Percentiles rank a stretch among this genome's conserved stretches.
phyloP scores from a whole-genome alignment of 148 eudicot genomes.

The Silene uniflora region DNA sequence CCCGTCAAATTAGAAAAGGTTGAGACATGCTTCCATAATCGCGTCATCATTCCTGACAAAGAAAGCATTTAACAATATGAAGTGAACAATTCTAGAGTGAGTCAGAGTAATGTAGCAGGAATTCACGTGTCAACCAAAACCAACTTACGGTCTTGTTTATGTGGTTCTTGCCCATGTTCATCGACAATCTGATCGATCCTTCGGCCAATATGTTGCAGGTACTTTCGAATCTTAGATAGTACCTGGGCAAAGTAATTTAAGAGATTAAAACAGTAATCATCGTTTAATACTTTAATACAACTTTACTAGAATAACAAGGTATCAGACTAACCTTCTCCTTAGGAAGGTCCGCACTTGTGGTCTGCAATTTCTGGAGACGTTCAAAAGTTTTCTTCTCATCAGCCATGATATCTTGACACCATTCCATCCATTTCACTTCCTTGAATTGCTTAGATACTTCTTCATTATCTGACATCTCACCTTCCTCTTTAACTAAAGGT shows the following conservation, averaged over 20 bases:
- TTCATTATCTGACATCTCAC: slow-evolving; percentile 97
- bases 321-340: slow-evolving; percentile 73
- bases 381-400: slow-evolving; percentile 77
- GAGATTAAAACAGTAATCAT: neutral
- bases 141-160: slow-evolving; percentile 83
- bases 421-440: slow-evolving; percentile 99
- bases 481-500: slow-evolving; percentile 91
- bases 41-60: slow-evolving; percentile 75
- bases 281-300: neutral
- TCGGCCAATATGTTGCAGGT: slow-evolving; percentile 86
- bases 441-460: slow-evolving; percentile 98
- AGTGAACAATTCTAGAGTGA: neutral
- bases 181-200: slow-evolving; percentile 77
- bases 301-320: neutral
- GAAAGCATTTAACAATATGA: neutral
- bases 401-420: slow-evolving; percentile 97
- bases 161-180: slow-evolving; percentile 56
- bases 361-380: slow-evolving; percentile 87
- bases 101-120: neutral
- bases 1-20: slow-evolving; percentile 86
- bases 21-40: slow-evolving; percentile 93
- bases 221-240: slow-evolving; percentile 79
- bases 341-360: slow-evolving; percentile 86
- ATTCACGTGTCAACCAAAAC: neutral
- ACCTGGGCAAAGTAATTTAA: slow-evolving; percentile 43